Base-by-base conservation (phyloP, 495 filamentous ascomycete species). In the Trichoderma gamsii region DNA sequence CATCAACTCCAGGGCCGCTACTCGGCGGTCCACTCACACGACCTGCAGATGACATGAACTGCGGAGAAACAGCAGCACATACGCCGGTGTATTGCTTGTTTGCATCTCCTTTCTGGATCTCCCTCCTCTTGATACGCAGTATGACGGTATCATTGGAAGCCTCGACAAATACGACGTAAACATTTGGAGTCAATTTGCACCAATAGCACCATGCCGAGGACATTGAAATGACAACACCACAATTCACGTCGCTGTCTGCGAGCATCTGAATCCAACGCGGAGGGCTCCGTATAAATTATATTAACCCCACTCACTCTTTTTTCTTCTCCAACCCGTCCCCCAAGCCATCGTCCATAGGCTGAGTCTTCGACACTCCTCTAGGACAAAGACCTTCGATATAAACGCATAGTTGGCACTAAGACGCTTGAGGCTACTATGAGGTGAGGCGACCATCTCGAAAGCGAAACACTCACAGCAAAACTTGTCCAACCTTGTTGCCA, bases 21-120 rank as follows among this genome's bases (percentile, higher is more conserved):
- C 56, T 32, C 27, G 27, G 11, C 12, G 21, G 56, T 32, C 56
- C 56, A 32, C 56, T 18, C 56, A 61, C 56, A 13, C 56, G n/a
- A 29, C 56, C 56, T 32, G 56, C 56, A 61, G 23, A 61, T 61
- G 56, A 61, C 56, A 29, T 61, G 56, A 27, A 32, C 56, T 61
- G 56, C 56, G 56, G 56, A 61, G 56, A 61, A 12, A 11, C 23
- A 27, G 27, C 8, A 32, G 0, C 2, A 52, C 18, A 1, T n/a
- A n/a, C 5, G 49, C 18, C 35, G 35, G 2, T 9, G 35, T 38
- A 38, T 38, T 38, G 35, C 35, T 38, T 38, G 35, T 15, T 12
- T n/a, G 49, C n/a, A 9, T 52, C 49, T 52, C n/a, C 25, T 25
- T 5, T 16, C 16, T 23, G 49, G 49, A 29, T 29, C 29, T 29